These are phyloP conservation scores for Oryza coarctata DNA, from an alignment of 176 grass and related monocot species.

Conservation along the genomic window DNA sequence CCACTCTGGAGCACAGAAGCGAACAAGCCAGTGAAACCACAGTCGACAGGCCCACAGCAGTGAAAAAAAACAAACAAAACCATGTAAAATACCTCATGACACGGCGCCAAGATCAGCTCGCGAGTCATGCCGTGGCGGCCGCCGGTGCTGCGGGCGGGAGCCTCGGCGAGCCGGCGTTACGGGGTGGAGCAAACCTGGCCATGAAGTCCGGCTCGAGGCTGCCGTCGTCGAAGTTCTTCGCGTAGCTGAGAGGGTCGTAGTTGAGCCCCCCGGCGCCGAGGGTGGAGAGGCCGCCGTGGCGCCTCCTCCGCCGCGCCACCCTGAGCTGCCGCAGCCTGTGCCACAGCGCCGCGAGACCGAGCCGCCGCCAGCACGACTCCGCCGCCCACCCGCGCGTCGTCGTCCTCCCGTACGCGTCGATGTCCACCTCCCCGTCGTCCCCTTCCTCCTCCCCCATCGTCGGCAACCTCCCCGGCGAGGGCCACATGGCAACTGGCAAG, in stretches of 20 bases:
- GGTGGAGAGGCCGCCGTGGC: slow-evolving; percentile 43
- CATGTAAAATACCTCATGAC: not conserved
- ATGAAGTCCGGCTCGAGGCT: slow-evolving; percentile 49
- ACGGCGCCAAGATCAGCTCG: not conserved
- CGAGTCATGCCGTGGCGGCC: not conserved
- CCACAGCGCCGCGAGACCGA: slow-evolving; percentile 52
- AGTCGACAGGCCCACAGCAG: no score
- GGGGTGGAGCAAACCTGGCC: slow-evolving; percentile 57
- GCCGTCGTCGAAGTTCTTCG: slow-evolving; percentile 69
- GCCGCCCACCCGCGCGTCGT: not conserved
- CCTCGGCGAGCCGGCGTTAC: not conserved
- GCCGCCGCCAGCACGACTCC: slow-evolving; percentile 66
- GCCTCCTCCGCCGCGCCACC: slow-evolving; percentile 29
- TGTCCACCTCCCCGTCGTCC: not conserved
- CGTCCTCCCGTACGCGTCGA: not conserved
- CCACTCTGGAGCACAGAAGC: not conserved
- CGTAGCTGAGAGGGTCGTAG: slow-evolving; percentile 83
- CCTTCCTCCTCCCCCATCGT: slow-evolving; percentile 28
- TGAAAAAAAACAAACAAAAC: not conserved
- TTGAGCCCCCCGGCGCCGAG: slow-evolving; percentile 54
- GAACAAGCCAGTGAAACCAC: not conserved
- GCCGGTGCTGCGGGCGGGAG: no score
- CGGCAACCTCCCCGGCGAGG: slow-evolving; percentile 49
- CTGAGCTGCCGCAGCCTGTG: slow-evolving; percentile 45
- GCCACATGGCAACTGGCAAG: slow-evolving; percentile 35